Conservation (phyloP, 148 eudicot genomes). For the Rhododendron vialii region DNA sequence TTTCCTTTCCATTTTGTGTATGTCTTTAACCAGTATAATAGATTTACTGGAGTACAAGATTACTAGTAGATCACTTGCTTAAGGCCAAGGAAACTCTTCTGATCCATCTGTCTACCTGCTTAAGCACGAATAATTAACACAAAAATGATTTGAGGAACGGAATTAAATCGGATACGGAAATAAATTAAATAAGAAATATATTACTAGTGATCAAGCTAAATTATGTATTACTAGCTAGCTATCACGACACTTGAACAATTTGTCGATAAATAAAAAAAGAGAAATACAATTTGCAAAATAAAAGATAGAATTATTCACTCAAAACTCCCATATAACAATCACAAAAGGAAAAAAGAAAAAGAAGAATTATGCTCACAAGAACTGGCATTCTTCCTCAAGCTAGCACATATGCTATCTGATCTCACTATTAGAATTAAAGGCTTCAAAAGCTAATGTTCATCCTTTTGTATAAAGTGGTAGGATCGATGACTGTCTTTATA, state of each 20-base stretch:
- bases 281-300: background rate
- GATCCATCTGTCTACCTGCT: background rate
- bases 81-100: background rate
- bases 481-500: slow-evolving; percentile 12
- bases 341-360: background rate
- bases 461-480: slow-evolving; percentile 5
- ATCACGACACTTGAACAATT: background rate
- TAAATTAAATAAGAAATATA: no score
- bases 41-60: background rate
- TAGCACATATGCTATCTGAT: background rate
- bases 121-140: background rate
- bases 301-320: background rate
- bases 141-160: background rate
- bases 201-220: background rate
- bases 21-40: background rate
- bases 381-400: background rate
- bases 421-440: background rate
- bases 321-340: background rate
- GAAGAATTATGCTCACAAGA: background rate
- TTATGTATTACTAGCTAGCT: background rate
- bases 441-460: slow-evolving; percentile 6
- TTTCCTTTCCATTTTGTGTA: background rate
- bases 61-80: background rate
- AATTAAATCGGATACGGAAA: background rate
- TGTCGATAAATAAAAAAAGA: no score